Evolutionary conservation across 768 basidiomycete genomes (phyloP).

Genomic region (Kwoniella shandongensis): DNA sequence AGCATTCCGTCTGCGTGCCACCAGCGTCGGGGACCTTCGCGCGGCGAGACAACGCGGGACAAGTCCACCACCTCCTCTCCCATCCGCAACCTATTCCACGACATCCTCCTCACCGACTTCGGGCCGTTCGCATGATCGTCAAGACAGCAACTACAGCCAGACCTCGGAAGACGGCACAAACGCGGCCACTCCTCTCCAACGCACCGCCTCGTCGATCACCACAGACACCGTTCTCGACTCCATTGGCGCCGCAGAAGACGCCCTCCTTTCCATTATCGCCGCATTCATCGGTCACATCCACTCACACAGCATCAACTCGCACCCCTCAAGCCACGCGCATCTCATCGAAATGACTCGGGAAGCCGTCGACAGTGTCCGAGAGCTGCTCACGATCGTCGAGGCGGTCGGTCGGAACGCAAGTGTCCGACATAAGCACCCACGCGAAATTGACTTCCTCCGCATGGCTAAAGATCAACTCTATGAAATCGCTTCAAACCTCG

Average conservation of each 20-base stretch:
- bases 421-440: conserved; percentile 57
- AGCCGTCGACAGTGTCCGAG: conserved; percentile 89
- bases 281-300: conserved; percentile 98
- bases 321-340: conserved; percentile 89
- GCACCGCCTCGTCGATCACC: conserved; percentile 6
- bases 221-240: conserved; percentile 19
- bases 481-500: conserved; percentile 77
- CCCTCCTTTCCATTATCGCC: conserved; percentile 88
- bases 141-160: neutral
- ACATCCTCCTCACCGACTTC: conserved; percentile 22
- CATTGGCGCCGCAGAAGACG: conserved; percentile 78
- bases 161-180: neutral
- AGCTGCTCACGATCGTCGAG: conserved; percentile 86
- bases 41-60: conserved; percentile 19
- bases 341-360: conserved; percentile 93
- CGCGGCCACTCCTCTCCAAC: neutral
- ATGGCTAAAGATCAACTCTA: conserved; percentile 78
- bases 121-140: conserved; percentile 16
- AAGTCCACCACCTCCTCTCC: conserved; percentile 41
- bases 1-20: conserved; percentile 29
- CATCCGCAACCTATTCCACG: conserved; percentile 30
- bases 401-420: conserved; percentile 71
- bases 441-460: conserved; percentile 67
- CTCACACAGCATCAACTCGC: conserved; percentile 81
- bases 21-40: conserved; percentile 37